Percentiles rank a stretch among this genome's conserved stretches.
Conservation (phyloP, 2,329 filamentous ascomycete species). For the Verruconis gallopava region DNA sequence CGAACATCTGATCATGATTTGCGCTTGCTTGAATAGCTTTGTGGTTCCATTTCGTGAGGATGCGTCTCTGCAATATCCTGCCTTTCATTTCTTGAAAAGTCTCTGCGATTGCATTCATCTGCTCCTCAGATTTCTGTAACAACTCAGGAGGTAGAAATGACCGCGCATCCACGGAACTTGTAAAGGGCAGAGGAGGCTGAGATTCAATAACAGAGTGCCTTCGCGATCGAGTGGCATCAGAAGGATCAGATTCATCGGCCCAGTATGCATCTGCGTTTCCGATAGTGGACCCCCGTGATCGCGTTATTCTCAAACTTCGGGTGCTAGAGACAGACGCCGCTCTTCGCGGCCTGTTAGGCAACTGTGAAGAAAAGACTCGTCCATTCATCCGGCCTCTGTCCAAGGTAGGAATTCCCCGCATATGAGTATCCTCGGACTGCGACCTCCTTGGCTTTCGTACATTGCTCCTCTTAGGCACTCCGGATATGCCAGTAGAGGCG, state of each 20-base stretch:
- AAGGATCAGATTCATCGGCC: constrained; percentile 19
- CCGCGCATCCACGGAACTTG: background rate
- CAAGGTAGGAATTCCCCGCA: background rate
- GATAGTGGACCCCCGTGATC: constrained; percentile 12
- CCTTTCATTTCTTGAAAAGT: background rate
- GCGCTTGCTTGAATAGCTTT: background rate
- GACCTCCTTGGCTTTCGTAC: background rate
- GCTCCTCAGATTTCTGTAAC: background rate
- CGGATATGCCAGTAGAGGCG: background rate
- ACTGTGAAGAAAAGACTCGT: constrained; percentile 15
- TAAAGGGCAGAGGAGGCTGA: background rate
- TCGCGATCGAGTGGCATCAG: constrained; percentile 9
- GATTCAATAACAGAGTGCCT: background rate
- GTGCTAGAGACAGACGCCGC: constrained; percentile 24
- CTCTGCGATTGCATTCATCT: background rate
- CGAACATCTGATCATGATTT: constrained; percentile 21
- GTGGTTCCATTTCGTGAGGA: background rate
- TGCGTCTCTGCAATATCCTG: background rate
- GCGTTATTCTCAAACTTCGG: constrained; percentile 21
- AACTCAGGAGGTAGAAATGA: background rate
- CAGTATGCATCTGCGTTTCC: constrained; percentile 15
- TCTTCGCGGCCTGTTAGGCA: constrained; percentile 14
- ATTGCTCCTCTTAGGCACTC: background rate
- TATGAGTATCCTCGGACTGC: constrained; percentile 4
- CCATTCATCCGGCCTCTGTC: constrained; percentile 16